Evolutionary conservation across 139 green algal species (phyloP), one percentile per base, ranked within the genome.

Genomic region (Helicosporidium sp.): DNA sequence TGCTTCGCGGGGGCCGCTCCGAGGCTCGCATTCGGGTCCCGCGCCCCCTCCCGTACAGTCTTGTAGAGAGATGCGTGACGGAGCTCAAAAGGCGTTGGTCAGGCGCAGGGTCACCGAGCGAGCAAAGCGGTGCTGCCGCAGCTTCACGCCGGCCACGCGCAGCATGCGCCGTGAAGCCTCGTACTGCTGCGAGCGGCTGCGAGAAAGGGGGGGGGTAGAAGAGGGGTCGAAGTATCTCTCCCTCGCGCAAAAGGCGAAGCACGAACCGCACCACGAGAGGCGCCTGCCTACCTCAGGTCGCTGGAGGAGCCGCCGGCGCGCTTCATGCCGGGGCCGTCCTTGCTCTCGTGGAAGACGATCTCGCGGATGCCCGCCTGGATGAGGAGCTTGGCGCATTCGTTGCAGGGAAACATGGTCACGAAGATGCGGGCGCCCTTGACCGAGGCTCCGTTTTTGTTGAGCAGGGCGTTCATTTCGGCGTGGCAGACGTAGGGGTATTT

Each of bases 321-420:
- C 2, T 2, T 16, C 2, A 16, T 13, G 40, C n/a, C 18, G 20
- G 34, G 22, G 36, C 34, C 20, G 12, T 35, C 47, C 47, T 62
- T 68, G 28, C 79, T 79, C 61, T 94, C 83, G 43, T 86, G 70
- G 43, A 72, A 92, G 8, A 94, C 64, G 1, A 96, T 73, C 72
- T 96, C 83, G 8, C 27, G 37, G 36, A 96, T 84, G 43, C 85
- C 85, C 18, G 82, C 78, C 61, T 97, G 87, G 35, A 98, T 96
- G 45, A 98, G 76, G 34, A 98, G 72, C 72, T 98, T 98, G 46
- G 89, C 82, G 68, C 89, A 98, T 66, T 98, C 88, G 52, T 94
- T 94, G 80, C 89, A 98, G 3, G 89, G 89, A 49, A 94, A 96
- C 73, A 98, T 86, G 20, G 89, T 98, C 18, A 98, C 89, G 57